Evolutionary conservation across 371 early-diverging fungal genomes (phyloP), one percentile per base, ranked within the genome.

Genomic region (Coemansia sp.): DNA sequence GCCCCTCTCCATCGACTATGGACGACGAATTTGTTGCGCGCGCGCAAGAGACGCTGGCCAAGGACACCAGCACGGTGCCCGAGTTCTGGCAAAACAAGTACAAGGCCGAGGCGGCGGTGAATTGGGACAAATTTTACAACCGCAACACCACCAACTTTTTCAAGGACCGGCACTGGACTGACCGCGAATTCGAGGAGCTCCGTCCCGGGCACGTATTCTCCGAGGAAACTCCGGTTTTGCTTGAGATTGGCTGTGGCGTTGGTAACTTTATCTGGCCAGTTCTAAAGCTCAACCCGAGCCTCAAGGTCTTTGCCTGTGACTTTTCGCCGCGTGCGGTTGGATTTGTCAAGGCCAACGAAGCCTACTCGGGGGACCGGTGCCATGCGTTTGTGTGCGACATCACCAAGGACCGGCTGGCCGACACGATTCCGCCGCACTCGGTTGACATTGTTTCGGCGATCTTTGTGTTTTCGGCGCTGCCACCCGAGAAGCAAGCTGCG

Each of bases 191-290:
- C 78, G 84, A 84, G n/a, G 94, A 96, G 68, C 81, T 94, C 43
- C 67, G 70, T 61, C 78, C 67, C 20, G 72, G 68, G 52, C 69
- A 65, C 35, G 11, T 51, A 14, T 74, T 69, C 14, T 55, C 75
- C 1, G 75, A 74, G 36, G 9, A 58, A 14, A 65, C 43, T 72
- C 68, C 61, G 2, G 61, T 58, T 1, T 42, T 87, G 4, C 70
- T 90, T 2, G 94, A 94, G 77, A 82, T 93, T 42, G 98, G 98
- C 39, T 98, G 98, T 77, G 98, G 97, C 41, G 96, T 96, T 0
- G 98, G 98, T 50, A 96, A 95, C 79, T 96, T 97, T 83, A 82
- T 94, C 41, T 97, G 89, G 79, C 98, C 98, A 2, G 80, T 93
- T 8, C 64, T 97, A 31, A 89, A 90, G 47, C 80, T 81, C 39